Base-by-base conservation (phyloP, 495 filamentous ascomycete species). In the Chlorociboria aeruginascens region DNA sequence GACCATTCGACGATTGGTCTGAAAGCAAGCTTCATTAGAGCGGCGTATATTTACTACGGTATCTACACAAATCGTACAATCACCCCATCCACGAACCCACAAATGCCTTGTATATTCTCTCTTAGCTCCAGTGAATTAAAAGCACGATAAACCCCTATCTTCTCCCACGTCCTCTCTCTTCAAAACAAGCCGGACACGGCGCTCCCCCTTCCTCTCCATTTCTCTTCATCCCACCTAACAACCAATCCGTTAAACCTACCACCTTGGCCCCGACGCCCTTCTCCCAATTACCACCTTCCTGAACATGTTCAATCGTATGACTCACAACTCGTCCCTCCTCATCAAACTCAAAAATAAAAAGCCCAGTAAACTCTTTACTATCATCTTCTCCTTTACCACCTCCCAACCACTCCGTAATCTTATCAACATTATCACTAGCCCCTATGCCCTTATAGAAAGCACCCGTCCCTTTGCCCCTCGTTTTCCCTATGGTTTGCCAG, bases 331-430 rank as follows among this genome's bases (percentile, higher is more conserved):
- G 69, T 3, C 93, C 92, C 52, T 93, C 79, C 50, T 82, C 77
- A 59, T 98, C 93, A 64, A 98, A 98, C 45, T 92, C 86, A 65
- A 98, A 98, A 40, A 94, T 78, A 61, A 98, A 98, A 12, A 96
- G 53, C 0, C 92, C 92, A 32, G 70, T 79, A 60, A 89, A 90
- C 57, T 82, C 83, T 29, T 76, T 69, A 39, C 60, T 66, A 32
- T 60, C 57, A 52, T 61, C 52, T 43, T 61, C 54, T 16, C 54
- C 55, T 37, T 57, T 60, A 7, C 58, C 60, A 37, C 63, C 63
- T 7, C 64, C 62, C 0, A 75, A 57, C 55, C 72, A 70, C 34
- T 72, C 67, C 8, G 59, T 70, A 40, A 74, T 72, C 52, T 68
- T 69, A 48, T 76, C 71, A 20, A 74, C 66, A 13, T 64, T 69